phyloP scores from a whole-genome alignment of 2,329 filamentous ascomycete species.

The Scolecobasidium constrictum region DNA sequence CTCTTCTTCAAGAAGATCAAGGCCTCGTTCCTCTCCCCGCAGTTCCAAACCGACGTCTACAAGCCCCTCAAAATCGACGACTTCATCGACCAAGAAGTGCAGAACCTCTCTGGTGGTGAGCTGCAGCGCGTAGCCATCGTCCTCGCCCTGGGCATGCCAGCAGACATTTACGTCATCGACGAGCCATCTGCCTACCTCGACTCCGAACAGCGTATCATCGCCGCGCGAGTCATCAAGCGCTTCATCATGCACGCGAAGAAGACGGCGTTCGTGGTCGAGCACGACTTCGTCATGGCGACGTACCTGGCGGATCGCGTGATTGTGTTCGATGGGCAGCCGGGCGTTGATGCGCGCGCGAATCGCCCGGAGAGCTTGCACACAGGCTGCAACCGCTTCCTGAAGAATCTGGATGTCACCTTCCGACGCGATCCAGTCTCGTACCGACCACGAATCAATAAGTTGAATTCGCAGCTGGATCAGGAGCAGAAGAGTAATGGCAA shows the following conservation, averaged over 20 bases:
- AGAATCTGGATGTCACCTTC: slow-evolving; percentile 97
- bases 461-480: slow-evolving; percentile 88
- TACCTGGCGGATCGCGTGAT: slow-evolving; percentile 88
- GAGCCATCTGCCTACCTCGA: slow-evolving; percentile 96
- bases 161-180: slow-evolving; percentile 97
- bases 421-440: slow-evolving; percentile 92
- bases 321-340: slow-evolving; percentile 92
- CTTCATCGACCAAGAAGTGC: slow-evolving; percentile 98
- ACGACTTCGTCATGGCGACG: slow-evolving; percentile 97
- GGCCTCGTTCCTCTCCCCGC: slow-evolving; percentile 86
- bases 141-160: slow-evolving; percentile 85
- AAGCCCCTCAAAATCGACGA: slow-evolving; percentile 98
- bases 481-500: slow-evolving; percentile 93
- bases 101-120: slow-evolving; percentile 98
- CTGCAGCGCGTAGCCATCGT: slow-evolving; percentile 98
- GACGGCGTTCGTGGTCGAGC: slow-evolving; percentile 97
- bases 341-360: slow-evolving; percentile 79
- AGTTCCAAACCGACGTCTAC: slow-evolving; percentile 99
- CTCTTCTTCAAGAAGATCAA: slow-evolving; percentile 99
- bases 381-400: slow-evolving; percentile 92
- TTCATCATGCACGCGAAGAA: slow-evolving; percentile 99
- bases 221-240: slow-evolving; percentile 94
- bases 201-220: slow-evolving; percentile 97
- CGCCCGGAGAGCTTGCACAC: slow-evolving; percentile 83
- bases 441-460: slow-evolving; percentile 97